Conservation (phyloP, 495 filamentous ascomycete species). For the Opeltia flavorubescens region DNA sequence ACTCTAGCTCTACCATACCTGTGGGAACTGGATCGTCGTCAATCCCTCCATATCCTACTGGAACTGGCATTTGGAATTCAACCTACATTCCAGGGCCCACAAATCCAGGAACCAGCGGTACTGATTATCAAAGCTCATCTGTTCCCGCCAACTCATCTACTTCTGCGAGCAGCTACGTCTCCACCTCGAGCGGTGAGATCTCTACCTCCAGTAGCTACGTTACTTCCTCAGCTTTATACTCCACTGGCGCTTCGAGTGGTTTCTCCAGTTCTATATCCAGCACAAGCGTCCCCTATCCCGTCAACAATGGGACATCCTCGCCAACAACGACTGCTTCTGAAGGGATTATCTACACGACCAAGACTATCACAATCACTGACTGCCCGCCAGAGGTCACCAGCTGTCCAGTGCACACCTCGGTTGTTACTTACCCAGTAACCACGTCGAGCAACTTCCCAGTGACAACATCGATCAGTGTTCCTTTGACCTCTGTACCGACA, state of each 20-base stretch:
- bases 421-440: background rate
- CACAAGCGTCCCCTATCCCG: background rate
- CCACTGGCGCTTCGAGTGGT: conserved; percentile 8
- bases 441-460: background rate
- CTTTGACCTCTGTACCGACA: background rate
- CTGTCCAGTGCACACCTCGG: conserved; percentile 2
- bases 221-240: conserved; percentile 8
- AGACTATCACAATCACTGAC: conserved; percentile 39
- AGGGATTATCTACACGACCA: conserved; percentile 31
- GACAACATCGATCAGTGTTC: background rate
- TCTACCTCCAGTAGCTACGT: background rate
- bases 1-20: background rate
- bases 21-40: background rate
- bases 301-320: background rate
- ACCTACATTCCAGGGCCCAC: conserved; percentile 16
- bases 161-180: conserved; percentile 33
- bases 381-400: conserved; percentile 37
- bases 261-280: background rate
- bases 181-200: background rate
- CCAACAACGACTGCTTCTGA: background rate
- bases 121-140: conserved; percentile 38
- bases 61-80: background rate
- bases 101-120: no score
- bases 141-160: conserved; percentile 33
- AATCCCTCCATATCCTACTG: background rate